These are phyloP conservation scores for Przewalskia tangutica DNA, from an alignment of 257 asterid genomes.

Conservation along the genomic window DNA sequence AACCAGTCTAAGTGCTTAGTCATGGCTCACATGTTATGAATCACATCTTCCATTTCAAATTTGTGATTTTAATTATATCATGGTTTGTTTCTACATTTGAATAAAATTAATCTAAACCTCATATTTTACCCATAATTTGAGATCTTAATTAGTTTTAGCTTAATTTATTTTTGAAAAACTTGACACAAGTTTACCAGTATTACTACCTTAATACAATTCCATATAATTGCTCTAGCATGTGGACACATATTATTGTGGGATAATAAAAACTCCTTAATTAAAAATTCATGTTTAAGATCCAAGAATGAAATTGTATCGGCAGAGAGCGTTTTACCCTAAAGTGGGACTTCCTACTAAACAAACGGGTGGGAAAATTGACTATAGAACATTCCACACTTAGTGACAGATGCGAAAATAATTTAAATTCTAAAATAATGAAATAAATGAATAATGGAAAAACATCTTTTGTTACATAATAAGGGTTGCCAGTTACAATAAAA, in stretches of 20 bases:
- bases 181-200: background rate
- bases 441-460: slow-evolving; percentile 25
- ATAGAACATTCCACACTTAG: no score
- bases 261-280: fast-evolving
- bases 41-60: background rate
- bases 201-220: background rate
- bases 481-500: slow-evolving; percentile 14
- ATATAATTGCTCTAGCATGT: background rate
- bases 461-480: slow-evolving; percentile 15
- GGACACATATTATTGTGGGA: background rate
- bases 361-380: no score
- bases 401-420: background rate
- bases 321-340: background rate
- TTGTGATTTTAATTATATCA: no score
- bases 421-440: slow-evolving; percentile 40
- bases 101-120: no score
- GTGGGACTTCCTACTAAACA: no score
- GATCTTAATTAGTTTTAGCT: no score
- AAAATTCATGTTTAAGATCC: fast-evolving
- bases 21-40: background rate
- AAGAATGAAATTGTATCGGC: background rate
- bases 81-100: no score
- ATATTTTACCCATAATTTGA: background rate
- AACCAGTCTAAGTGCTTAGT: background rate
- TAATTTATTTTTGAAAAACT: no score